A percentile compares a stretch with the other conserved stretches of the same genome.
Evolutionary conservation across 192 early-diverging fungal species (phyloP).

Genomic region (Coemansia erecta): DNA sequence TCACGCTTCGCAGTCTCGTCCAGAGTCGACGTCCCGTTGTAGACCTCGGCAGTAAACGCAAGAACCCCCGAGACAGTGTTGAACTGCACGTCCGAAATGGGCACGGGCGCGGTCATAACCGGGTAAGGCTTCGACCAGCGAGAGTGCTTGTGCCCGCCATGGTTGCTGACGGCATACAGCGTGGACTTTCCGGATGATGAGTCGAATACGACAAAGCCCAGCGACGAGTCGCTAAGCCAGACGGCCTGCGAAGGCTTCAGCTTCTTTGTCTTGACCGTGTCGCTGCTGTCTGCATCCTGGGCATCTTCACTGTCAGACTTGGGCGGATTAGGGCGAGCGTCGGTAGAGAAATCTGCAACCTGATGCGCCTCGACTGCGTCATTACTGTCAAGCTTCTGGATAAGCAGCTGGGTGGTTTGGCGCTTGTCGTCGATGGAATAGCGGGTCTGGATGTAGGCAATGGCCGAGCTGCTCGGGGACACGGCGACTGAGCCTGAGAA

Average conservation of each 20-base stretch:
- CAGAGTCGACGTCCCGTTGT: constrained; percentile 55
- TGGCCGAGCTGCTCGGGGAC: constrained; percentile 53
- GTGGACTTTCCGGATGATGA: constrained; percentile 12
- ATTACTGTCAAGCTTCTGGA: constrained; percentile 18
- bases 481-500: constrained; percentile 52
- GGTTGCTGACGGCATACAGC: constrained; percentile 34
- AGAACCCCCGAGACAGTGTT: constrained; percentile 50
- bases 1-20: constrained; percentile 59
- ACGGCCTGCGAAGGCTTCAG: constrained; percentile 45
- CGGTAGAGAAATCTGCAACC: constrained; percentile 18
- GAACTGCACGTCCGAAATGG: constrained; percentile 63
- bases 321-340: constrained; percentile 34
- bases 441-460: constrained; percentile 61
- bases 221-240: constrained; percentile 35
- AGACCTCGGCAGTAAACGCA: constrained; percentile 70
- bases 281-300: neutral
- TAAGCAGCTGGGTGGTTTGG: constrained; percentile 53
- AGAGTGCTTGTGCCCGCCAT: constrained; percentile 40
- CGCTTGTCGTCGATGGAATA: constrained; percentile 59
- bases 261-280: constrained; percentile 3
- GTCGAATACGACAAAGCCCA: constrained; percentile 36
- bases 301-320: neutral
- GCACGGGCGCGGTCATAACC: constrained; percentile 34
- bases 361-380: neutral
- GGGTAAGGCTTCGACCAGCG: constrained; percentile 49